Conservation (phyloP, 148 eudicot species). For the Rhododendron molle region DNA sequence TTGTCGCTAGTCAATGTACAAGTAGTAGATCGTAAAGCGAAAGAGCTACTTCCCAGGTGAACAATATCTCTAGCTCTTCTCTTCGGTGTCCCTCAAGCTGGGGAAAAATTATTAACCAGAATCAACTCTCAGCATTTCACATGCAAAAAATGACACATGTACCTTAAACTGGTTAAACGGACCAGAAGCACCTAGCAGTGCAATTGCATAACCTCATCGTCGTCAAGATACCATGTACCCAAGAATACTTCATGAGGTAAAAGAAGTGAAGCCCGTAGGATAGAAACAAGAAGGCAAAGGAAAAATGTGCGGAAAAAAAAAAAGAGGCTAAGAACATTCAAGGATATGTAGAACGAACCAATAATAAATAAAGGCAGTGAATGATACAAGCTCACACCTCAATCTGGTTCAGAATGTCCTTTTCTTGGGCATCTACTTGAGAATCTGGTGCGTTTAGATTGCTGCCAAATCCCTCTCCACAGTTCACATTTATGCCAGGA, state of each 20-base stretch:
- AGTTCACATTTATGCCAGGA: conserved; percentile 30
- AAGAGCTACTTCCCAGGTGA: not conserved
- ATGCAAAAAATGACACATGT: not conserved
- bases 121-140: not conserved
- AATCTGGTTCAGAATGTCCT: conserved; percentile 55
- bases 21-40: not conserved
- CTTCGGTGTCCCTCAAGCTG: not conserved
- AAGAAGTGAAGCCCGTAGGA: not conserved
- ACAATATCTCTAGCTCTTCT: not conserved
- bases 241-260: not conserved
- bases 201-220: not conserved
- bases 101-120: not conserved
- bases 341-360: not conserved
- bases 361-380: not conserved
- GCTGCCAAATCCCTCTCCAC: conserved; percentile 22
- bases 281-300: not conserved
- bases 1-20: not conserved
- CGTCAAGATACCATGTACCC: not conserved
- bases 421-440: conserved; percentile 40
- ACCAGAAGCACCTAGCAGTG: not conserved
- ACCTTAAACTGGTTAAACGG: not conserved
- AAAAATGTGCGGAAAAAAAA: not conserved
- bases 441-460: conserved; percentile 30
- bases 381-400: conserved; percentile 45
- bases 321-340: not conserved